phyloP scores from a whole-genome alignment of 1,284 basidiomycete species.

The Puccinia novopanici region DNA sequence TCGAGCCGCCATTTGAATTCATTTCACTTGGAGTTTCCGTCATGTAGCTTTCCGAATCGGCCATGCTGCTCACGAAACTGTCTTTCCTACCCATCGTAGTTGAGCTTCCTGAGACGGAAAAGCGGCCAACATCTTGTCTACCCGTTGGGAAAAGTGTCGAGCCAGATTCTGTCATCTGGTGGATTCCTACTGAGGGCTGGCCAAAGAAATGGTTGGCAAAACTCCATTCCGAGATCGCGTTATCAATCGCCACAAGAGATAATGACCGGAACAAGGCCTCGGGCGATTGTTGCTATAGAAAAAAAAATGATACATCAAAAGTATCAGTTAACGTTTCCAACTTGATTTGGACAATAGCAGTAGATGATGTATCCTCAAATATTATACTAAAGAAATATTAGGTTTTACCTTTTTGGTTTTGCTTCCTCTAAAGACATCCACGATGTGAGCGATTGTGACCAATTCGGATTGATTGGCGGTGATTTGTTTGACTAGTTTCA shows the following conservation, averaged over 20 bases:
- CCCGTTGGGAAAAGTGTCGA: constrained; percentile 19
- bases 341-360: constrained; percentile 7
- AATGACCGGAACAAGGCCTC: constrained; percentile 82
- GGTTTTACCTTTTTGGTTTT: constrained; percentile 61
- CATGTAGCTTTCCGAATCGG: constrained; percentile 61
- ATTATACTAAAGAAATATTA: neutral
- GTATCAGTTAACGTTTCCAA: neutral
- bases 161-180: constrained; percentile 40
- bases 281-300: constrained; percentile 71
- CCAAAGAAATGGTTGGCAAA: constrained; percentile 81
- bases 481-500: constrained; percentile 64
- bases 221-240: constrained; percentile 82
- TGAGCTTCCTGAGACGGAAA: constrained; percentile 29
- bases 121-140: constrained; percentile 19
- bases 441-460: constrained; percentile 62
- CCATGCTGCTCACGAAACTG: constrained; percentile 63
- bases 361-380: no score
- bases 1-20: constrained; percentile 34
- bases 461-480: constrained; percentile 52
- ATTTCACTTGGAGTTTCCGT: constrained; percentile 21
- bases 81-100: constrained; percentile 43
- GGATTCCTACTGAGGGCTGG: constrained; percentile 46
- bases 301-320: neutral
- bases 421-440: constrained; percentile 69
- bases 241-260: constrained; percentile 85